These are phyloP conservation scores for Lumnitzera littorea DNA, from an alignment of 345 rosid genomes.

Conservation along the genomic window DNA sequence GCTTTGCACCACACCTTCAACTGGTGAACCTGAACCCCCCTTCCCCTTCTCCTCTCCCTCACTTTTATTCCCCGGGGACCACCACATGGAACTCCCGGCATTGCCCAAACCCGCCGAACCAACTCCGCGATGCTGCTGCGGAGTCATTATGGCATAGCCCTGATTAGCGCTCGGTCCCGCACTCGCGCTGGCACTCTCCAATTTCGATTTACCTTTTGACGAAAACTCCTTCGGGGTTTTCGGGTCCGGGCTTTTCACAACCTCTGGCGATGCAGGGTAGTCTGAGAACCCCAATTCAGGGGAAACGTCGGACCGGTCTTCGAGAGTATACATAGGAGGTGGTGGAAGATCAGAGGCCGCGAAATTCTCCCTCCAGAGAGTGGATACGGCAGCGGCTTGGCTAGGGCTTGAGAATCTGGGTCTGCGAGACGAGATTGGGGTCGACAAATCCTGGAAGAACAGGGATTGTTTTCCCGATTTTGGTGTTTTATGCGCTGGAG, in stretches of 20 bases:
- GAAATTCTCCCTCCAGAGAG: constrained; percentile 92
- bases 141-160: too few relatives aligned
- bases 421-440: constrained; percentile 70
- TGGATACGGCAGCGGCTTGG: constrained; percentile 90
- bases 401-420: constrained; percentile 77
- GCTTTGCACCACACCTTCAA: constrained; percentile 82
- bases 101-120: constrained; percentile 18
- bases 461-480: constrained; percentile 74
- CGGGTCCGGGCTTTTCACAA: constrained; percentile 36
- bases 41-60: constrained; percentile 86
- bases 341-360: constrained; percentile 93
- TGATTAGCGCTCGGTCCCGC: too few relatives aligned
- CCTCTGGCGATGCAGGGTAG: constrained; percentile 62
- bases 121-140: constrained; percentile 48
- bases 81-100: constrained; percentile 44
- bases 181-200: too few relatives aligned
- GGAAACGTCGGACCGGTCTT: constrained; percentile 84
- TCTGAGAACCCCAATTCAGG: constrained; percentile 83
- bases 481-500: constrained; percentile 56
- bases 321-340: constrained; percentile 81
- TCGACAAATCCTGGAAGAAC: constrained; percentile 81
- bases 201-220: constrained; percentile 35
- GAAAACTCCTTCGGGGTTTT: constrained; percentile 49
- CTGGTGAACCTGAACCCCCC: constrained; percentile 50
- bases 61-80: constrained; percentile 50